Percentiles rank a stretch among this genome's conserved stretches.
Evolutionary conservation across 73 alveolate genomes (phyloP).

Genomic region (Blepharisma japonicum): DNA sequence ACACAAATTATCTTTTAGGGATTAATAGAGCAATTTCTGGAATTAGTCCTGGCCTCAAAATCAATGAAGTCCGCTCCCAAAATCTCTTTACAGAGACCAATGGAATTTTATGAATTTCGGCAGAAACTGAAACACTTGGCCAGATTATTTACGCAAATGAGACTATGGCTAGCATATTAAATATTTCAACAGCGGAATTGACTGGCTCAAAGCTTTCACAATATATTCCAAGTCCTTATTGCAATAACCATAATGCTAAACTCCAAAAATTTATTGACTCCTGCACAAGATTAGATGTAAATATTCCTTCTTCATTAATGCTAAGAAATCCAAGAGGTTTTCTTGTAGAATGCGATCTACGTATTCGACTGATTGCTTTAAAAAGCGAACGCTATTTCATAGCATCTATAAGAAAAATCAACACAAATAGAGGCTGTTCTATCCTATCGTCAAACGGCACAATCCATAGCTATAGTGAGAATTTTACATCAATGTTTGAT

Average conservation of each 20-base stretch:
- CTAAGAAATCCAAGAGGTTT: neutral
- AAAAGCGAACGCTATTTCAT: neutral
- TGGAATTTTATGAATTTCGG: conserved; percentile 18
- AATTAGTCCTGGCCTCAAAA: too few species aligned
- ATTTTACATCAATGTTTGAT: neutral
- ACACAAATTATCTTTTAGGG: too few species aligned
- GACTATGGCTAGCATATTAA: neutral
- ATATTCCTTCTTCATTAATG: neutral
- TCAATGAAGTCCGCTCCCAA: neutral
- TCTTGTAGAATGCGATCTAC: conserved; percentile 8
- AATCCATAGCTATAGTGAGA: neutral
- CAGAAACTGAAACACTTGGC: neutral
- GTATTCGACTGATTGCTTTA: neutral
- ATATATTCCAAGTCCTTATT: neutral
- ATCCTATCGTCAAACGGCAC: neutral
- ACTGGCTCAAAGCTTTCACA: neutral
- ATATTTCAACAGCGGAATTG: neutral
- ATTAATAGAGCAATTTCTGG: too few species aligned
- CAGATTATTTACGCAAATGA: neutral
- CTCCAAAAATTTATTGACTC: neutral
- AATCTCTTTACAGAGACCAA: neutral
- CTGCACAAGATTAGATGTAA: neutral
- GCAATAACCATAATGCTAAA: neutral
- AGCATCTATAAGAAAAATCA: neutral
- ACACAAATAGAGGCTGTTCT: neutral